Evolutionary conservation across 2,329 filamentous ascomycete species (phyloP).

Genomic region (Aspergillus arachidicola): DNA sequence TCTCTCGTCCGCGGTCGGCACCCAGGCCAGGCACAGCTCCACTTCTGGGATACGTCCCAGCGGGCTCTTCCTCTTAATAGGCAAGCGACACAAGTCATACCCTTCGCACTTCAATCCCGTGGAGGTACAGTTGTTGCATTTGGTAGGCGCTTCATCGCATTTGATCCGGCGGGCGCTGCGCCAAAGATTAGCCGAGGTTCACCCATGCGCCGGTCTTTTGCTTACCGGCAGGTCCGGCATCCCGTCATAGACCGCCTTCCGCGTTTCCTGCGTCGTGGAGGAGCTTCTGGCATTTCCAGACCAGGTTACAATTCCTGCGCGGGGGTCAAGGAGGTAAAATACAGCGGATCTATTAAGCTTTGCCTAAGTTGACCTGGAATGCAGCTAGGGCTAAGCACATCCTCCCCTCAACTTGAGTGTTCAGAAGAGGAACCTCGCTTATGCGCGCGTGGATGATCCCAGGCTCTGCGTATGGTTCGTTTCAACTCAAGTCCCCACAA

Average conservation of each 20-base stretch:
- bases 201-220: not conserved
- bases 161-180: constrained; percentile 12
- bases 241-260: constrained; percentile 11
- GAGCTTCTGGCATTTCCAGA: not conserved
- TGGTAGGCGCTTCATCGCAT: constrained; percentile 12
- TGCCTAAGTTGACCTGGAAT: not conserved
- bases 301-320: not conserved
- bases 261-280: not conserved
- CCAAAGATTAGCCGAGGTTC: constrained; percentile 4
- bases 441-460: not conserved
- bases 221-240: constrained; percentile 16
- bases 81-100: not conserved
- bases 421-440: not conserved
- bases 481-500: not conserved
- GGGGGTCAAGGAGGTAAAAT: not conserved
- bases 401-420: not conserved
- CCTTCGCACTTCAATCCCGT: constrained; percentile 10
- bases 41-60: not conserved
- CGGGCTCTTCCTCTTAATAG: not conserved
- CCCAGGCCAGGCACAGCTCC: not conserved
- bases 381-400: not conserved
- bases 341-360: not conserved
- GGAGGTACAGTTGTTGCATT: constrained; percentile 7
- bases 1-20: constrained; percentile 4
- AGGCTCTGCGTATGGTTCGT: not conserved